phyloP scores from a whole-genome alignment of 352 stramenopile species.

The Globisporangium cederbergense region DNA sequence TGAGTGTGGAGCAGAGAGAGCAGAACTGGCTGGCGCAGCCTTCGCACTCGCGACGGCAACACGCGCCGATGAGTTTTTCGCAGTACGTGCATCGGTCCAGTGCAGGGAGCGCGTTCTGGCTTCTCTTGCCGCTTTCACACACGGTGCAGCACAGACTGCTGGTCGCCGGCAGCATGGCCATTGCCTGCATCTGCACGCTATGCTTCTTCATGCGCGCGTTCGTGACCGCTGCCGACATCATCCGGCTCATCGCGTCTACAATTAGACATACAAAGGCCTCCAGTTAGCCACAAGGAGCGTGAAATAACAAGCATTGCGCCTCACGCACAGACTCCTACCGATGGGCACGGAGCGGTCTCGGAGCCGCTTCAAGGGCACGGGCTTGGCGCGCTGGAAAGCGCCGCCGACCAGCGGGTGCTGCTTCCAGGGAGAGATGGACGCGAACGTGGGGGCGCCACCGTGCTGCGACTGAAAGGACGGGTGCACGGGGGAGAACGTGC shows the following conservation, averaged over 20 bases:
- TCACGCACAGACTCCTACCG: slow-evolving; percentile 24
- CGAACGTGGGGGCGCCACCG: slow-evolving; percentile 9
- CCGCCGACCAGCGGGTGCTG: slow-evolving; percentile 17
- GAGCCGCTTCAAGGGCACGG: slow-evolving; percentile 45
- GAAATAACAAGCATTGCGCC: not conserved
- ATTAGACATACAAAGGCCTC: not conserved
- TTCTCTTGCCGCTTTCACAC: slow-evolving; percentile 26
- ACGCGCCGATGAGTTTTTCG: slow-evolving; percentile 51
- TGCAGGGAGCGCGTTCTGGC: slow-evolving; percentile 10
- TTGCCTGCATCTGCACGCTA: slow-evolving; percentile 35
- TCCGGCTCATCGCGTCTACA: slow-evolving; percentile 65
- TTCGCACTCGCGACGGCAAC: slow-evolving; percentile 60
- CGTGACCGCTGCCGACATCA: slow-evolving; percentile 74
- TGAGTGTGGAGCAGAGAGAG: slow-evolving; percentile 80
- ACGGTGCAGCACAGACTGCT: slow-evolving; percentile 28
- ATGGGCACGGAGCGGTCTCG: slow-evolving; percentile 70
- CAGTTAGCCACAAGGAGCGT: not conserved
- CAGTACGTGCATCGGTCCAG: slow-evolving; percentile 58
- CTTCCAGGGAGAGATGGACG: slow-evolving; percentile 60
- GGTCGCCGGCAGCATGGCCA: slow-evolving; percentile 10
- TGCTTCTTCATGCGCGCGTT: slow-evolving; percentile 70
- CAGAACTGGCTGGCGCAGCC: slow-evolving; percentile 57
- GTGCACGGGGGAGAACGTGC: slow-evolving; percentile 12
- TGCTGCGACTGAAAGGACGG: slow-evolving; percentile 17
- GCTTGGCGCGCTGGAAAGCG: slow-evolving; percentile 9